Percentiles rank a stretch among this genome's conserved stretches.
Evolutionary conservation across 371 early-diverging fungal species (phyloP).

Genomic region (Sporodiniella umbellata): DNA sequence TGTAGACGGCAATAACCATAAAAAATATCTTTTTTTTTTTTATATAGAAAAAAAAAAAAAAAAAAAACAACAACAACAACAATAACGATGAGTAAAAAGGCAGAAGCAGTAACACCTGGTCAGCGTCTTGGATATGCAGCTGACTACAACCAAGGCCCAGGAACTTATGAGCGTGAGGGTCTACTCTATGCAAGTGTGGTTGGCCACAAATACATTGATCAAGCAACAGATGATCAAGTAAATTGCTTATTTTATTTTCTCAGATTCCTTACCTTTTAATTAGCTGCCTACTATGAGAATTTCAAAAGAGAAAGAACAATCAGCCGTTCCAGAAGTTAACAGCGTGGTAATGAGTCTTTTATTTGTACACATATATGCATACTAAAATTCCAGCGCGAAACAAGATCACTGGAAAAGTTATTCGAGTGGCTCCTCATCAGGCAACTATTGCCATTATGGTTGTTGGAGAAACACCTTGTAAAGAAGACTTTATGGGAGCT

Average conservation of each 20-base stretch:
- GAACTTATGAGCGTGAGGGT: conserved; percentile 78
- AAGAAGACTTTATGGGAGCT: conserved; percentile 90
- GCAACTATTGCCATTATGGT: conserved; percentile 90
- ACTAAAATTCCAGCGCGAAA: too few species aligned
- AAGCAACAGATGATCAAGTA: conserved; percentile 37
- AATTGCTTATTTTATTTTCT: neutral
- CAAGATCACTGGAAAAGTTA: conserved; percentile 77
- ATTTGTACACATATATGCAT: too few species aligned
- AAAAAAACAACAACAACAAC: too few species aligned
- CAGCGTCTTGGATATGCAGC: conserved; percentile 74
- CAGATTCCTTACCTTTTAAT: neutral
- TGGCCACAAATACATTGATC: conserved; percentile 53
- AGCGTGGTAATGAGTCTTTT: conserved; percentile 59
- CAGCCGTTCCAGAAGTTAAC: conserved; percentile 83
- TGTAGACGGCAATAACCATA: too few species aligned
- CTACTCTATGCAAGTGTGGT: conserved; percentile 79
- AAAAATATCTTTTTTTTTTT: too few species aligned
- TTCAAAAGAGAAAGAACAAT: conserved; percentile 64
- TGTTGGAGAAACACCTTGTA: conserved; percentile 79
- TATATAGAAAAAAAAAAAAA: too few species aligned
- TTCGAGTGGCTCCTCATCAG: conserved; percentile 79
- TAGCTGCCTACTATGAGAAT: conserved; percentile 63
- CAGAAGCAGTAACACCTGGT: conserved; percentile 71
- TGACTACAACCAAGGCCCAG: conserved; percentile 70
- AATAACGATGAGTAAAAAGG: conserved; percentile 11